A percentile compares a stretch with the other conserved stretches of the same genome.
Evolutionary conservation across 2,329 filamentous ascomycete genomes (phyloP).

Genomic region (Chrysoporthe puriensis): DNA sequence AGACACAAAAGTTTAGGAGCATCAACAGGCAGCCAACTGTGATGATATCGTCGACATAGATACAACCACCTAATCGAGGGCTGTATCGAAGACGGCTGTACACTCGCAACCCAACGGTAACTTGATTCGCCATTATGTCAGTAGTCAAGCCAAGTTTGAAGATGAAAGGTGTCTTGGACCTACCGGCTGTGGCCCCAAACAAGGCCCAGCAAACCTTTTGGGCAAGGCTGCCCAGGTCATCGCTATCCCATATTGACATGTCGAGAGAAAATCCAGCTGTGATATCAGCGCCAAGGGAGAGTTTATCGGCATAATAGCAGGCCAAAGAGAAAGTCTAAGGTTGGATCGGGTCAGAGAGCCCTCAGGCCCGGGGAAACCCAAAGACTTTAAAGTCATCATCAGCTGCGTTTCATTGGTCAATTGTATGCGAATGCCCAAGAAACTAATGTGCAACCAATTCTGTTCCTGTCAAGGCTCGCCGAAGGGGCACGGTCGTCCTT

Average conservation of each 20-base stretch:
- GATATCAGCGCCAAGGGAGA: not conserved
- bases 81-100: slow-evolving; percentile 33
- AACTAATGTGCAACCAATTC: not conserved
- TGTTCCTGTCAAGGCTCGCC: not conserved
- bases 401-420: not conserved
- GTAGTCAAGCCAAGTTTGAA: slow-evolving; percentile 6
- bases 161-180: not conserved
- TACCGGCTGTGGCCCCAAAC: slow-evolving; percentile 32
- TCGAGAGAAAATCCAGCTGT: not conserved
- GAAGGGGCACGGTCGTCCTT: not conserved
- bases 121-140: slow-evolving; percentile 8
- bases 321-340: not conserved
- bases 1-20: slow-evolving; percentile 36
- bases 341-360: not conserved
- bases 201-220: slow-evolving; percentile 30
- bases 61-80: slow-evolving; percentile 28
- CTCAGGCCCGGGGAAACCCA: not conserved
- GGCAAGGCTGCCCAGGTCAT: slow-evolving; percentile 20
- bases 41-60: slow-evolving; percentile 39
- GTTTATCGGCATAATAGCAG: not conserved
- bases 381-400: not conserved
- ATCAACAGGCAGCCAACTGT: slow-evolving; percentile 37
- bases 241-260: slow-evolving; percentile 24
- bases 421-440: not conserved
- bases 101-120: slow-evolving; percentile 36